phyloP scores from a whole-genome alignment of 805 yeast species.

The Kazachstania viticola region DNA sequence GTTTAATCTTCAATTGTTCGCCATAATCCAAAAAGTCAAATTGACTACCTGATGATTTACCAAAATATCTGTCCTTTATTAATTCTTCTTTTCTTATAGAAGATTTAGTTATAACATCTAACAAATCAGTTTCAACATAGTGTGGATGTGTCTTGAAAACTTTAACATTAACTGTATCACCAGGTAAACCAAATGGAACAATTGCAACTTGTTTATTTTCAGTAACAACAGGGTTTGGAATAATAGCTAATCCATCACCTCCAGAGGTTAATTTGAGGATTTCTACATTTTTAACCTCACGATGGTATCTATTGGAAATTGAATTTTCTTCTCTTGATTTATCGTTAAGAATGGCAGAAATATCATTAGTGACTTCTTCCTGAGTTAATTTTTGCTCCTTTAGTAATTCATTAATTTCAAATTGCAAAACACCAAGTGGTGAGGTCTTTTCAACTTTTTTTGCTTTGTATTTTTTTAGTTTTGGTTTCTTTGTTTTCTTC shows the following conservation, averaged over 20 bases:
- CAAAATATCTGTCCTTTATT: conserved; percentile 66
- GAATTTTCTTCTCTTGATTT: conserved; percentile 24
- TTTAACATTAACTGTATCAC: conserved; percentile 60
- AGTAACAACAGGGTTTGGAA: conserved; percentile 44
- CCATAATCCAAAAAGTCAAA: conserved; percentile 69
- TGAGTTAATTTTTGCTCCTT: conserved; percentile 30
- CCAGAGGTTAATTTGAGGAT: conserved; percentile 54
- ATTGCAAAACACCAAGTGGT: conserved; percentile 66
- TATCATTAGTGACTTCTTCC: conserved; percentile 50
- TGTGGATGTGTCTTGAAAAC: conserved; percentile 69
- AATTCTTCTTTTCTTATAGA: conserved; percentile 43
- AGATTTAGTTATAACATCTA: conserved; percentile 38
- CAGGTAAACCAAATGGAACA: conserved; percentile 82
- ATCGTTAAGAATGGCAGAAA: conserved; percentile 53
- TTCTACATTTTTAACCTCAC: conserved; percentile 45
- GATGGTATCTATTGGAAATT: conserved; percentile 39
- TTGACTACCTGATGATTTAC: conserved; percentile 91
- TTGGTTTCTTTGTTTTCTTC: conserved; percentile 24
- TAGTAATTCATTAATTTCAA: conserved; percentile 57
- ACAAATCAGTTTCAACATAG: conserved; percentile 65
- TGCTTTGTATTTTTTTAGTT: conserved; percentile 43
- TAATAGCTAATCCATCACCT: conserved; percentile 79
- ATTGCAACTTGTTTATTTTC: conserved; percentile 48
- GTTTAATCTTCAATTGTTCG: conserved; percentile 62
- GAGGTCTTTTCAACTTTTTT: conserved; percentile 65